Evolutionary conservation across 768 basidiomycete species (phyloP).

Genomic region (Suillus discolor): DNA sequence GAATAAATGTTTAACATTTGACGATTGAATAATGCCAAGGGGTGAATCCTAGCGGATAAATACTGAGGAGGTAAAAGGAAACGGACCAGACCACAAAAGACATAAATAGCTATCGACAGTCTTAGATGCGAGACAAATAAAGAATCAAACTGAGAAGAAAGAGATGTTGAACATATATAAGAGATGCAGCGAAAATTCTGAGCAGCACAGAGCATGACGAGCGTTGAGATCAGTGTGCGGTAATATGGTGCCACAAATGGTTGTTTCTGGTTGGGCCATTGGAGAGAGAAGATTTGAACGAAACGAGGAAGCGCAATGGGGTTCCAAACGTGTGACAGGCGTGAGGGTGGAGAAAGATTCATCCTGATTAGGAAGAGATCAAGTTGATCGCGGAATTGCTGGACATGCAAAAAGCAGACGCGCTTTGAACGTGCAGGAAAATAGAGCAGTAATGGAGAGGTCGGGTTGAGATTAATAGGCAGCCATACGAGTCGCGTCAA

Average conservation of each 20-base stretch:
- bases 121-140: constrained; percentile 35
- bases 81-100: constrained; percentile 22
- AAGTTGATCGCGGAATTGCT: constrained; percentile 12
- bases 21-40: constrained; percentile 7
- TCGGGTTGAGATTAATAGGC: constrained; percentile 37
- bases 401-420: not conserved
- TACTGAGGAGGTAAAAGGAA: not conserved
- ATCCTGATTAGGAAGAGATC: constrained; percentile 7
- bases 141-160: constrained; percentile 9
- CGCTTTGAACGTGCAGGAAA: constrained; percentile 1
- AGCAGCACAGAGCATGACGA: constrained; percentile 17
- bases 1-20: not conserved
- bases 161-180: constrained; percentile 17
- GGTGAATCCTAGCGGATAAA: constrained; percentile 8
- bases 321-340: constrained; percentile 9
- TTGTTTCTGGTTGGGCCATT: constrained; percentile 16
- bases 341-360: constrained; percentile 2
- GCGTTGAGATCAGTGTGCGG: constrained; percentile 18
- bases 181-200: constrained; percentile 23
- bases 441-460: constrained; percentile 1
- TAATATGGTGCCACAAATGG: constrained; percentile 16
- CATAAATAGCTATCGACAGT: constrained; percentile 31
- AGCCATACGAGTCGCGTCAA: constrained; percentile 60
- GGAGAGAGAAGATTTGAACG: constrained; percentile 13
- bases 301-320: constrained; percentile 8